phyloP scores from a whole-genome alignment of 2,329 filamentous ascomycete genomes.

The Aureobasidium melanogenum region DNA sequence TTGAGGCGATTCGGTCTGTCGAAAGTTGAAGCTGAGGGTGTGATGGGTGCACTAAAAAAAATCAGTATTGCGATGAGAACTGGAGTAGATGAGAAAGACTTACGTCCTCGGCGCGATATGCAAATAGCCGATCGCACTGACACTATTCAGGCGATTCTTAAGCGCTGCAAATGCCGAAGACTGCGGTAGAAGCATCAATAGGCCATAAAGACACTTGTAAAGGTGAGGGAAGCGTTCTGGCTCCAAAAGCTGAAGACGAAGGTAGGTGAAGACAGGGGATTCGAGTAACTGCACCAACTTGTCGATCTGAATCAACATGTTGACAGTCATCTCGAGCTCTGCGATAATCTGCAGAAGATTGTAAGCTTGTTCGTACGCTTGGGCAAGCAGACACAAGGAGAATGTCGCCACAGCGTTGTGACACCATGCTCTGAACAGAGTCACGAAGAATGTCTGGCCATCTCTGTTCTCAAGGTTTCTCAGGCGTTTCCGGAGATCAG shows the following conservation, averaged over 20 bases:
- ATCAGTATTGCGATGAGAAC: conserved; percentile 12
- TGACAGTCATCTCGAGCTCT: conserved; percentile 97
- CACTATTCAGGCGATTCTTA: conserved; percentile 93
- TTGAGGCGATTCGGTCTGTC: conserved; percentile 62
- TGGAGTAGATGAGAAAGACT: conserved; percentile 20
- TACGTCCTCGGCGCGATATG: conserved; percentile 68
- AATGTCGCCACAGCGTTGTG: conserved; percentile 98
- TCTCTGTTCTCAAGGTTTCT: conserved; percentile 88
- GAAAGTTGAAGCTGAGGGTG: conserved; percentile 23
- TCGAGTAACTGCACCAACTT: conserved; percentile 95
- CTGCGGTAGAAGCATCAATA: conserved; percentile 96
- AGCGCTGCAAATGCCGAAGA: conserved; percentile 93
- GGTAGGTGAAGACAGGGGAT: conserved; percentile 94
- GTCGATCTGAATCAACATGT: conserved; percentile 97
- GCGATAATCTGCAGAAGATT: conserved; percentile 92
- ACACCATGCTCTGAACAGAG: conserved; percentile 93
- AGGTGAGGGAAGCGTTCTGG: conserved; percentile 91
- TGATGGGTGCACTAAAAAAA: conserved; percentile 20
- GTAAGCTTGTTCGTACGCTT: conserved; percentile 97
- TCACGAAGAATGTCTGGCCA: conserved; percentile 89
- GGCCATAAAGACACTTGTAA: conserved; percentile 84
- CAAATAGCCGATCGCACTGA: conserved; percentile 91
- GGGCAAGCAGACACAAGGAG: conserved; percentile 85
- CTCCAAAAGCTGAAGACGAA: conserved; percentile 88
- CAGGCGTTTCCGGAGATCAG: conserved; percentile 80